Percentiles rank a stretch among this genome's conserved stretches.
Conservation (phyloP, 2,329 filamentous ascomycete genomes). For the Trichophyton rubrum region DNA sequence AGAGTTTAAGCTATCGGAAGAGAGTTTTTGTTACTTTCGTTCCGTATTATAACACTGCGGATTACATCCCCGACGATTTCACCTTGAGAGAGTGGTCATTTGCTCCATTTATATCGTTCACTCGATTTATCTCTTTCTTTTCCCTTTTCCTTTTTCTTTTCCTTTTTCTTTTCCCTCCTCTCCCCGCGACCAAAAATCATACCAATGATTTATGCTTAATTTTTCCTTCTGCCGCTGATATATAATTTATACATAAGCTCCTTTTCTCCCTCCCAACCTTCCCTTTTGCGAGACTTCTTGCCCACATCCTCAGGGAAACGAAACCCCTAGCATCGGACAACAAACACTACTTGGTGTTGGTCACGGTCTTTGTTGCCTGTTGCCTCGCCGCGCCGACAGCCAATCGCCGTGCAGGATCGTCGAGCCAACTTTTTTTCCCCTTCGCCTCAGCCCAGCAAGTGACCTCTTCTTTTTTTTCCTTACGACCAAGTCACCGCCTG, state of each 20-base stretch:
- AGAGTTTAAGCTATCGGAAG: constrained; percentile 3
- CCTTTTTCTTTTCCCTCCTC: not conserved
- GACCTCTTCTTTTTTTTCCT: not conserved
- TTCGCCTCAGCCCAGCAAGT: not conserved
- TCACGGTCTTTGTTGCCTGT: not conserved
- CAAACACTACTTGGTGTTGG: not conserved
- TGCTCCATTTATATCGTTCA: constrained; percentile 5
- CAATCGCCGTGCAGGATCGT: constrained; percentile 5
- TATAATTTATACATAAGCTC: constrained; percentile 5
- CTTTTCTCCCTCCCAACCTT: not conserved
- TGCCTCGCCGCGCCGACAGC: not conserved
- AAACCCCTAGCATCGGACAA: not conserved
- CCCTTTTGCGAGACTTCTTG: constrained; percentile 3
- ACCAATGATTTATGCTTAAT: constrained; percentile 7
- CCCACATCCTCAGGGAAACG: not conserved
- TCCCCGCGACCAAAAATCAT: constrained; percentile 2
- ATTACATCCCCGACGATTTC: constrained; percentile 2
- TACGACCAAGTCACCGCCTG: not conserved
- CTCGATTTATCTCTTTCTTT: not conserved
- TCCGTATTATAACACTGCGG: not conserved
- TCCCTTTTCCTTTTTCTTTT: not conserved
- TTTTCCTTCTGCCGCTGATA: constrained; percentile 2
- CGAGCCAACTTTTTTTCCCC: too few species aligned
- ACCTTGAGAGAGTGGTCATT: not conserved
- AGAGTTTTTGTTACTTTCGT: not conserved